These are phyloP conservation scores for Asterophora parasitica DNA, from an alignment of 768 basidiomycete genomes.

Conservation along the genomic window DNA sequence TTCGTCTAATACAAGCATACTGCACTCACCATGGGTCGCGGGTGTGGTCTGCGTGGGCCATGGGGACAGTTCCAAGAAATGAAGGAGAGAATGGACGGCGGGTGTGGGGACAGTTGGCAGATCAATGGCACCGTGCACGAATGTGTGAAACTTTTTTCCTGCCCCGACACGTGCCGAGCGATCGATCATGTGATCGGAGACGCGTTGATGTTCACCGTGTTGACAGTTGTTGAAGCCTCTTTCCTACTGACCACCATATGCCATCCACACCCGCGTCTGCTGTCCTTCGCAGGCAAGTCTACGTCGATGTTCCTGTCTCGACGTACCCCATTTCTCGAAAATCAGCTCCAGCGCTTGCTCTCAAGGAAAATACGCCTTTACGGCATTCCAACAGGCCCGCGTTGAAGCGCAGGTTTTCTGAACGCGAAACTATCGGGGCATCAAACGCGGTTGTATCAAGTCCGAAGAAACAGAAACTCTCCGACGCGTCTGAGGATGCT, in stretches of 20 bases:
- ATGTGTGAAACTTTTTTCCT: slow-evolving; percentile 30
- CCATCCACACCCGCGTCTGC: slow-evolving; percentile 21
- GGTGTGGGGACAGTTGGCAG: slow-evolving; percentile 7
- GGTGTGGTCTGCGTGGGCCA: slow-evolving; percentile 91
- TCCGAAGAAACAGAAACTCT: slow-evolving; percentile 30
- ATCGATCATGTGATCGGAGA: slow-evolving; percentile 30
- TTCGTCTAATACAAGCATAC: not conserved
- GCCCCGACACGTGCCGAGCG: slow-evolving; percentile 22
- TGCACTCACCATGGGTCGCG: slow-evolving; percentile 79
- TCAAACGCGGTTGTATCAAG: slow-evolving; percentile 17
- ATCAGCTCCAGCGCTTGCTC: slow-evolving; percentile 10
- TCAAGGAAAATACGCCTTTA: slow-evolving; percentile 45
- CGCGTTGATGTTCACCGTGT: slow-evolving; percentile 16
- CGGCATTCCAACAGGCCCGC: slow-evolving; percentile 21
- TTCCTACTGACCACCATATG: slow-evolving; percentile 18
- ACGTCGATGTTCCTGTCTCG: slow-evolving; percentile 55
- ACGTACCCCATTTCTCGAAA: slow-evolving; percentile 29
- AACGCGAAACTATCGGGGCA: slow-evolving; percentile 23
- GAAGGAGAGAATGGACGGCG: slow-evolving; percentile 11
- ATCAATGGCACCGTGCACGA: slow-evolving; percentile 7
- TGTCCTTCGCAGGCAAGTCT: slow-evolving; percentile 37
- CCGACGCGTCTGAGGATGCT: slow-evolving; percentile 12
- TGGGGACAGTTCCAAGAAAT: slow-evolving; percentile 26
- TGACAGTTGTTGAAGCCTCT: not conserved
- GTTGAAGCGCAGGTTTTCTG: slow-evolving; percentile 49